Evolutionary conservation across 2,329 filamentous ascomycete species (phyloP).

Genomic region (Exophiala sideris): DNA sequence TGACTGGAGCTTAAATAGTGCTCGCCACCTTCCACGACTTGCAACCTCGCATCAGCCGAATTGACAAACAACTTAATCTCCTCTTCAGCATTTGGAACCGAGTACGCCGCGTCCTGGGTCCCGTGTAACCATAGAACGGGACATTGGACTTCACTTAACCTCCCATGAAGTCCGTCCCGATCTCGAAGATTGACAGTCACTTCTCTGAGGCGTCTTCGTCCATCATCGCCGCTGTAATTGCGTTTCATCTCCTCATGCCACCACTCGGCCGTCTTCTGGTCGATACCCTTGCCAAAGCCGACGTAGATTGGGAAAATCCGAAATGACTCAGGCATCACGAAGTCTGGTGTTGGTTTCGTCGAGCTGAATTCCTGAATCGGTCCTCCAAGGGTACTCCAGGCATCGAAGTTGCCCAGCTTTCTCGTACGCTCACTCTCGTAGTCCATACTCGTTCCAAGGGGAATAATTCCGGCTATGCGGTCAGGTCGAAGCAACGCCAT

Average conservation of each 20-base stretch:
- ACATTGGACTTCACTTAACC: slow-evolving; percentile 48
- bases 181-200: slow-evolving; percentile 48
- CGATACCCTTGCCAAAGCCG: slow-evolving; percentile 45
- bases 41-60: slow-evolving; percentile 42
- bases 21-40: slow-evolving; percentile 45
- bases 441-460: slow-evolving; percentile 53
- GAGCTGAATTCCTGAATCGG: slow-evolving; percentile 42
- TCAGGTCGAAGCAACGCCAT: slow-evolving; percentile 53
- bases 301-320: slow-evolving; percentile 46
- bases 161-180: slow-evolving; percentile 46
- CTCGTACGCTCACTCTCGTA: slow-evolving; percentile 46
- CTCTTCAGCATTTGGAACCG: slow-evolving; percentile 41
- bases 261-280: slow-evolving; percentile 38
- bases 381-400: slow-evolving; percentile 25
- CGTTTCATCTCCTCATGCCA: slow-evolving; percentile 44
- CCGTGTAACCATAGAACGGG: slow-evolving; percentile 53
- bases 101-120: slow-evolving; percentile 41
- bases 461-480: slow-evolving; percentile 51
- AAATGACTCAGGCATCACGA: slow-evolving; percentile 42
- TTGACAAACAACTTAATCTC: slow-evolving; percentile 49
- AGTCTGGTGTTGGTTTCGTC: slow-evolving; percentile 38
- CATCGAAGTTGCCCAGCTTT: slow-evolving; percentile 50
- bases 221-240: slow-evolving; percentile 50
- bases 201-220: slow-evolving; percentile 46
- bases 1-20: slow-evolving; percentile 50